Evolutionary conservation across 129 eudicot species (phyloP), one percentile per base, ranked within the genome.

Genomic region (Glebionis coronaria): DNA sequence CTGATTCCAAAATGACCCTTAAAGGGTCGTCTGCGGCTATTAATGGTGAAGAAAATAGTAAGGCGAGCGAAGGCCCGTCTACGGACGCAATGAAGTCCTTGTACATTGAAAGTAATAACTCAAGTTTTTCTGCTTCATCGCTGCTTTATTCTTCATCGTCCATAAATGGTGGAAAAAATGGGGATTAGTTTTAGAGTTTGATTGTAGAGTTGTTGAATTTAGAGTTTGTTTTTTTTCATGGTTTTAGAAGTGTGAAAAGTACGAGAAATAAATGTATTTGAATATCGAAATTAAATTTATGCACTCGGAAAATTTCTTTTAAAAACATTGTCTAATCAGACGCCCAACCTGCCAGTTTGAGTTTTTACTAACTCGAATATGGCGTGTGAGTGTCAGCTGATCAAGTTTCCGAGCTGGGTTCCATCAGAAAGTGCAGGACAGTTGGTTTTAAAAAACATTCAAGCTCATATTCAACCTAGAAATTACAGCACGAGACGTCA

Each of bases 61-160:
- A 73, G 38, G 57, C 44, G 12, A 71, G 45, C 44, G 89, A 81
- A 79, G 95, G 83, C 68, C 73, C 89, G 5, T 86, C 97, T 4
- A 75, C 76, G 0, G 72, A 87, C 70, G 69, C 79, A 52, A 80
- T 81, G 84, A 65, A 83, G 81, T 61, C 85, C 55, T 68, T 88
- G 84, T 84, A 76, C 78, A 47, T 78, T 62, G 65, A 82, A 77
- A 84, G 88, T 71, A 87, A 84, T 72, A 76, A 82, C 42, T 80
- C 95, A 35, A 93, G 92, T 67, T 88, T 89, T 68, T 84, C 88
- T 63, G 90, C 82, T 21, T 86, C 99, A 6, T 94, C 97, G 15
- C 27, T 89, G 82, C 76, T 88, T 67, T 72, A 93, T 56, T 88
- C 97, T 71, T 82, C 84, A n/a, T 82, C 83, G 23, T 85, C 81